Percentiles rank a stretch among this genome's conserved stretches.
phyloP scores from a whole-genome alignment of 148 eudicot species.

The Tetragonia tetragonoides region DNA sequence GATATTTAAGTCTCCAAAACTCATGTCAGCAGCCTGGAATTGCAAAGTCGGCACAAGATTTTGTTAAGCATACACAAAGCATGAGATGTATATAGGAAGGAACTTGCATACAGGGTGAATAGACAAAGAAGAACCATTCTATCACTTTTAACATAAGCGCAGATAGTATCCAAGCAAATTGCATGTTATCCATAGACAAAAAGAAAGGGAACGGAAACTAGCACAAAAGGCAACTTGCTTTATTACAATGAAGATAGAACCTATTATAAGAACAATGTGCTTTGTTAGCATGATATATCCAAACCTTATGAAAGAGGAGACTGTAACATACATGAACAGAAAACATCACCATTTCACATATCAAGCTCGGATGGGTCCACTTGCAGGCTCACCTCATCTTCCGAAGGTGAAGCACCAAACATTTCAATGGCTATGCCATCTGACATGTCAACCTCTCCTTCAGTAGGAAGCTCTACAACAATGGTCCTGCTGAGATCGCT shows the following conservation, averaged over 20 bases:
- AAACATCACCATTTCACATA: background rate
- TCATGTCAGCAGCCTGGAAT: conserved; percentile 51
- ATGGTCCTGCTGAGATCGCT: conserved; percentile 22
- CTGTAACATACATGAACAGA: background rate
- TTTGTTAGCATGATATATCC: background rate
- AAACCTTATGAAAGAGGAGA: background rate
- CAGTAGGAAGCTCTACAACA: conserved; percentile 29
- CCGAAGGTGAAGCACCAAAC: conserved; percentile 61
- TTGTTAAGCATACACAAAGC: background rate
- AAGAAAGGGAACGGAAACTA: background rate
- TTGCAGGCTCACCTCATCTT: conserved; percentile 54
- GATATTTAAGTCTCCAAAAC: conserved; percentile 43
- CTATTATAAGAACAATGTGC: background rate
- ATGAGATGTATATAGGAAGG: background rate
- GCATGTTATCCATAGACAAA: background rate
- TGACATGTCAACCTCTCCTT: conserved; percentile 66
- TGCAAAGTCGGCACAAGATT: background rate
- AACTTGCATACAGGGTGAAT: background rate
- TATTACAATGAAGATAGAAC: background rate
- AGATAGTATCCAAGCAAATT: background rate
- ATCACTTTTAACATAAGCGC: no score
- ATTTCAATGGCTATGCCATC: conserved; percentile 80
- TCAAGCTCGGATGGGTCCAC: background rate
- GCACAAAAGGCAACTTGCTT: background rate
- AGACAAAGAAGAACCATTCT: no score